Base-by-base conservation (phyloP, 164 flowering plant species). In the Annona squamosa region DNA sequence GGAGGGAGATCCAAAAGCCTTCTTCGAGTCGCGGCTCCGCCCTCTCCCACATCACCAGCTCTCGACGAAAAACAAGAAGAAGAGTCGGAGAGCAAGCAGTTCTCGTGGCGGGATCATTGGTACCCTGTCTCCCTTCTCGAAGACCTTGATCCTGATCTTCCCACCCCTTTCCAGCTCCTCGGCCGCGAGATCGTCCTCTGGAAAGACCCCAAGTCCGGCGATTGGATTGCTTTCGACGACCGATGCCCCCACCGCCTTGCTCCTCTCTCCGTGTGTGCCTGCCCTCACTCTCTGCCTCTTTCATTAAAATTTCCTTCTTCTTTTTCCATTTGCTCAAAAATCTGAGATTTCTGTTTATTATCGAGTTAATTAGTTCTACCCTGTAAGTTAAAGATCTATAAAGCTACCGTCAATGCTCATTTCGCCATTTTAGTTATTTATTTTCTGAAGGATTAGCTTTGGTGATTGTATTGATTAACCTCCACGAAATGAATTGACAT, bases 221-320 rank as follows among this genome's bases (percentile, higher is more conserved):
- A 87, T 7, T 95, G 98, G 99, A 87, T 88, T 70, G 98, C 94
- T 69, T 86, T 95, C 46, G 97, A 92, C 62, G 99, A 94, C 71
- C 88, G 86, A 67, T 94, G 99, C 81, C 99, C 97, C 0, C 99
- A 94, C 63, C 87, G 99, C 18, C 92, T 94, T 45, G 97, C 99
- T 46, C 99, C 99, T 4, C 88, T 94, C 71, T 94, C 99, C 70
- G 99, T 94, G 79, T 4, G 69, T 48, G 57, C 48, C 47, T 41
- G 41, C 17, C n/a, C 46, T 26, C 45, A 63, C 16, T 10, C 42
- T 68, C 68, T 44, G 7, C 18, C 4, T 48, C 1, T 3, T 9
- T 1, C 12, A 12, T 72, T 18, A 3, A 5, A 42, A 13, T 59
- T 18, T 63, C 4, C 19, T 5, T 3, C 37, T n/a, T 64, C 4